These are phyloP conservation scores for Xylaria sp. DNA, from an alignment of 2,329 filamentous ascomycete genomes.

Conservation along the genomic window DNA sequence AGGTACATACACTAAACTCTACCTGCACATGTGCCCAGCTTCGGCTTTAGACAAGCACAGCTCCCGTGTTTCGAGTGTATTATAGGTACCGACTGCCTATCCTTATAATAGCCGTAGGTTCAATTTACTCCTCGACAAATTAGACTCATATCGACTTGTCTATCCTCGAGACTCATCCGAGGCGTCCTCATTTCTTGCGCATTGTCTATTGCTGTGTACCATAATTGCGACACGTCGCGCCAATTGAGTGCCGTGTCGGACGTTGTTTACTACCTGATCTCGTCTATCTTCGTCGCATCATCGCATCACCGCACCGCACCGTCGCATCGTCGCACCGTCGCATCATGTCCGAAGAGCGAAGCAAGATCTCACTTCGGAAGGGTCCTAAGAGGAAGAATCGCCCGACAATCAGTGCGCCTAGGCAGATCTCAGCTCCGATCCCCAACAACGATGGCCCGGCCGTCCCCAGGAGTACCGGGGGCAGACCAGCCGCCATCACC, in stretches of 20 bases:
- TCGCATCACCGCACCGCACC: conserved; percentile 29
- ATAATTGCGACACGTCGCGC: not conserved
- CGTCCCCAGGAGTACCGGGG: conserved; percentile 50
- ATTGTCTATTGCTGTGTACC: not conserved
- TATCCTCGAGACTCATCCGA: conserved; percentile 1
- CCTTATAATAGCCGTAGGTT: not conserved
- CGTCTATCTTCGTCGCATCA: not conserved
- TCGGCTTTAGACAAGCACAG: no score
- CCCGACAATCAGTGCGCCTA: conserved; percentile 70
- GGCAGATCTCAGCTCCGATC: conserved; percentile 71
- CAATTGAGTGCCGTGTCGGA: conserved; percentile 7
- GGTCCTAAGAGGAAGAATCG: conserved; percentile 69
- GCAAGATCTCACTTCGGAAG: conserved; percentile 71
- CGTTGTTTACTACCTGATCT: not conserved
- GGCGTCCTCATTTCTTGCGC: not conserved
- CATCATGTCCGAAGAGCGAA: conserved; percentile 69
- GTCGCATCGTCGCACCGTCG: conserved; percentile 1
- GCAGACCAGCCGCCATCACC: conserved; percentile 45
- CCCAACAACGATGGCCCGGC: conserved; percentile 62
- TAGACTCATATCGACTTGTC: not conserved
- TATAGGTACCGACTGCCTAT: not conserved
- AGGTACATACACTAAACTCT: no score
- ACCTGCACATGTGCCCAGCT: no score
- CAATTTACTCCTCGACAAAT: not conserved
- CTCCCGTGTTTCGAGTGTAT: no score